Evolutionary conservation across 805 yeast genomes (phyloP).

Genomic region (Naumovozyma baii): DNA sequence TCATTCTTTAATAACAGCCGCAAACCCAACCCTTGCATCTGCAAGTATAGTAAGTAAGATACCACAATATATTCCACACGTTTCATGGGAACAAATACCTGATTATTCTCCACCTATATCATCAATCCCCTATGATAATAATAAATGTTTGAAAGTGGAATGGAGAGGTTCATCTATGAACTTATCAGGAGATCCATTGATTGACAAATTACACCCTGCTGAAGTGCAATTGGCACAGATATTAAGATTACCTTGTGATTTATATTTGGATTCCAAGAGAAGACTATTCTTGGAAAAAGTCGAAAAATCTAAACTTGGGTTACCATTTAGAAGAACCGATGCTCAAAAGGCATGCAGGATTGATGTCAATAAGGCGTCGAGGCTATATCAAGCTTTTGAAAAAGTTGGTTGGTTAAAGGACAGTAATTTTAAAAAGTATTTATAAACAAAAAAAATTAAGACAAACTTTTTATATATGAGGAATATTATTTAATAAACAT

Average conservation of each 20-base stretch:
- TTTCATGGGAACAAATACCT: constrained; percentile 61
- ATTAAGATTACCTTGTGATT: constrained; percentile 78
- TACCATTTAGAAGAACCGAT: constrained; percentile 90
- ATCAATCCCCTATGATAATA: constrained; percentile 52
- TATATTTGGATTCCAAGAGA: constrained; percentile 72
- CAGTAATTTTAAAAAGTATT: constrained; percentile 2
- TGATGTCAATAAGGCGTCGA: constrained; percentile 91
- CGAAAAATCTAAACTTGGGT: constrained; percentile 52
- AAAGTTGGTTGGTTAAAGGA: constrained; percentile 89
- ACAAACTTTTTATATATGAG: no score
- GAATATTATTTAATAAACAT: background rate
- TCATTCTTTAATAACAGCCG: background rate
- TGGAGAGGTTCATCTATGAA: constrained; percentile 99
- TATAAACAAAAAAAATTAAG: no score
- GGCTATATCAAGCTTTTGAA: constrained; percentile 83
- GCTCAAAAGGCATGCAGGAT: constrained; percentile 96
- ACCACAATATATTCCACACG: constrained; percentile 34
- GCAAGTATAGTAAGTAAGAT: constrained; percentile 20
- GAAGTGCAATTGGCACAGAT: constrained; percentile 79
- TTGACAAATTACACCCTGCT: constrained; percentile 75
- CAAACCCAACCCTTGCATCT: constrained; percentile 22
- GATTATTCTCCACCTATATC: constrained; percentile 71
- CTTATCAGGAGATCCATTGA: constrained; percentile 65
- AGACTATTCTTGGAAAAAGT: constrained; percentile 86
- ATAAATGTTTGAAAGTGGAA: constrained; percentile 73